Percentiles rank a stretch among this genome's conserved stretches.
Evolutionary conservation across 805 yeast species (phyloP).

Genomic region (Saccharomycopsis oosterbeekiorum): DNA sequence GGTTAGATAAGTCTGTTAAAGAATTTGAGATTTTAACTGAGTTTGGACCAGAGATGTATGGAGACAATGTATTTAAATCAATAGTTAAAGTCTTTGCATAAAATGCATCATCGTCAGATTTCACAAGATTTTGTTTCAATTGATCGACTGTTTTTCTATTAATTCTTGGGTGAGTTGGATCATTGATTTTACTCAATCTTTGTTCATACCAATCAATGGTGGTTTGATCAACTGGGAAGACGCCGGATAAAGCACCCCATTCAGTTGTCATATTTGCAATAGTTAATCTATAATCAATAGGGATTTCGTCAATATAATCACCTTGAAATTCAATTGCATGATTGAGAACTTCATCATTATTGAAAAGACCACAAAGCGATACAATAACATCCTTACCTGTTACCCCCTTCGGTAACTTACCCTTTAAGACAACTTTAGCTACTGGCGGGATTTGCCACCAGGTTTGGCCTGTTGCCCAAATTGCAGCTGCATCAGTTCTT

Average conservation of each 20-base stretch:
- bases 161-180: constrained; percentile 66
- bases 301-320: constrained; percentile 55
- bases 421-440: constrained; percentile 81
- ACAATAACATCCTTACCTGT: constrained; percentile 97
- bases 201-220: constrained; percentile 67
- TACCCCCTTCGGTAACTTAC: constrained; percentile 73
- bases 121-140: constrained; percentile 33
- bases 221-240: constrained; percentile 89
- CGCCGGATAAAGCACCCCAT: constrained; percentile 97
- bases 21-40: constrained; percentile 87
- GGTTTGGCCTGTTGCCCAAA: constrained; percentile 99
- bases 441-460: constrained; percentile 99
- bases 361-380: constrained; percentile 87
- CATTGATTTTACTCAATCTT: constrained; percentile 37
- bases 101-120: constrained; percentile 66
- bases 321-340: constrained; percentile 94
- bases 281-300: constrained; percentile 80
- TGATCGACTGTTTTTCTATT: constrained; percentile 48
- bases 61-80: constrained; percentile 73
- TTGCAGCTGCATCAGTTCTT: constrained; percentile 97
- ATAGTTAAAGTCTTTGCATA: constrained; percentile 84
- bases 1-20: constrained; percentile 58
- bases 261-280: constrained; percentile 98
- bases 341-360: constrained; percentile 84
- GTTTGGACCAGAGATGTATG: constrained; percentile 93